phyloP scores from a whole-genome alignment of 2,329 filamentous ascomycete genomes.

The Hymenoscyphus fraxineus region DNA sequence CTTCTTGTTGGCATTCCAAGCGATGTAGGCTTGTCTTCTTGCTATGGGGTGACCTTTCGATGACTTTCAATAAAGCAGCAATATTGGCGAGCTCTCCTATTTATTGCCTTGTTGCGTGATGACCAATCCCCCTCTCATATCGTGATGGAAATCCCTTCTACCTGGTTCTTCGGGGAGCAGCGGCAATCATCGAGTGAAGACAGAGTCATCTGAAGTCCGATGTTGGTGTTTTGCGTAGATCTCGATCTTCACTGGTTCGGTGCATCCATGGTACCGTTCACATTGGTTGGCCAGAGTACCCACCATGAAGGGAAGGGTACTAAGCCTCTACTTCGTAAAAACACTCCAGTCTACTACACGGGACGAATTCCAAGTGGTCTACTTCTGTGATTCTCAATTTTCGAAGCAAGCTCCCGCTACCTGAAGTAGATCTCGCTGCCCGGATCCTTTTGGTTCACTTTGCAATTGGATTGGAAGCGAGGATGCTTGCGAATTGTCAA shows the following conservation, averaged over 20 bases:
- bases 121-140: conserved; percentile 3
- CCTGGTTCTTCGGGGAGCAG: neutral
- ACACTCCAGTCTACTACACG: conserved; percentile 1
- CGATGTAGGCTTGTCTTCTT: neutral
- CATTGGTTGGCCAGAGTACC: neutral
- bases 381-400: neutral
- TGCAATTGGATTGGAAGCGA: neutral
- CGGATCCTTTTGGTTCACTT: neutral
- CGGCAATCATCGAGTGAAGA: neutral
- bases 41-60: conserved; percentile 1
- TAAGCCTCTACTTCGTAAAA: neutral
- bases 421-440: neutral
- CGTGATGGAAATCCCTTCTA: neutral
- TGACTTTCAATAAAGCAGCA: neutral
- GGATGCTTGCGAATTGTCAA: neutral
- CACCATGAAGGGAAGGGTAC: conserved; percentile 2
- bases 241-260: conserved; percentile 2
- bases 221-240: neutral
- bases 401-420: neutral
- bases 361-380: conserved; percentile 7
- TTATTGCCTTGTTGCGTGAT: neutral
- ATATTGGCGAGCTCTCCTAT: neutral
- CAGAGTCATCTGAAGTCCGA: neutral
- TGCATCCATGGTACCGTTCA: conserved; percentile 8
- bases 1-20: neutral